These are phyloP conservation scores for Cladosporium colombiae DNA, from an alignment of 2,329 filamentous ascomycete species.

Conservation along the genomic window DNA sequence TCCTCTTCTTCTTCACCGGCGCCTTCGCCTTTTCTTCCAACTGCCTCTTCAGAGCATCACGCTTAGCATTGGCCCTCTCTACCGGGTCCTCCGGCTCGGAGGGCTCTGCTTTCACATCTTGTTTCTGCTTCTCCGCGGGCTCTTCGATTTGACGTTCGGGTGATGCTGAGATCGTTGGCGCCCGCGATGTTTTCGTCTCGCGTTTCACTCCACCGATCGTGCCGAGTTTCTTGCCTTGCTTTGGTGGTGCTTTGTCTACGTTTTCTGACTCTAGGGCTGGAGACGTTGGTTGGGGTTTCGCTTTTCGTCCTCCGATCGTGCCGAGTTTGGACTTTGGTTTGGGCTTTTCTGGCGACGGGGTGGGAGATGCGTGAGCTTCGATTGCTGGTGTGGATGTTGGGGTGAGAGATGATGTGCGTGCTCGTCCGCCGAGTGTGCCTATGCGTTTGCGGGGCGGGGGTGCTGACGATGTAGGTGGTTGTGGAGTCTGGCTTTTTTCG, in stretches of 20 bases:
- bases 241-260: neutral
- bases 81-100: slow-evolving; percentile 31
- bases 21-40: slow-evolving; percentile 54
- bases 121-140: neutral
- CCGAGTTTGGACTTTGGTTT: slow-evolving; percentile 27
- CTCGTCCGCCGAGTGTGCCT: slow-evolving; percentile 24
- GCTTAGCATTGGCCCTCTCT: slow-evolving; percentile 56
- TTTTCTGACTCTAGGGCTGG: neutral
- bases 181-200: neutral
- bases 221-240: slow-evolving; percentile 25
- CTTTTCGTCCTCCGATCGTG: slow-evolving; percentile 26
- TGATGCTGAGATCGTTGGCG: neutral
- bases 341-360: neutral
- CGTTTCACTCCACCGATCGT: slow-evolving; percentile 24
- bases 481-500: slow-evolving; percentile 10
- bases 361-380: neutral
- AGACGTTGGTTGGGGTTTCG: neutral
- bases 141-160: neutral
- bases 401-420: slow-evolving; percentile 5
- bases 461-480: slow-evolving; percentile 1
- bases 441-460: slow-evolving; percentile 21
- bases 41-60: slow-evolving; percentile 58
- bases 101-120: neutral
- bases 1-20: slow-evolving; percentile 58
- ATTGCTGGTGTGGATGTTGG: neutral